Percentiles rank a stretch among this genome's conserved stretches.
phyloP scores from a whole-genome alignment of 331 rosid genomes.

The Cydonia oblonga region DNA sequence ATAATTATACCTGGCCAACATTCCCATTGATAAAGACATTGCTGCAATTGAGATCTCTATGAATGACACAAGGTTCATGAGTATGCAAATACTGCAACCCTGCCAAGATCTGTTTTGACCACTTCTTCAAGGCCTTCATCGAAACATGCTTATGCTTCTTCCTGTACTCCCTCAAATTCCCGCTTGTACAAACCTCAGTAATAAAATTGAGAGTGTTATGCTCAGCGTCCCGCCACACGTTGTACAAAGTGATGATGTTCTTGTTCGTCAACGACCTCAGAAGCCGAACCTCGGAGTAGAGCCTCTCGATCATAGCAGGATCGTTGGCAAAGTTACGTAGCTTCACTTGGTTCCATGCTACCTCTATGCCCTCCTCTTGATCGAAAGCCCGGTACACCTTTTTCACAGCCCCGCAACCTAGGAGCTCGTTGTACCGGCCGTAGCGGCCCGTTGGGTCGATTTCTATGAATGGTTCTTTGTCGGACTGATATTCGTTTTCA shows the following conservation, averaged over 20 bases:
- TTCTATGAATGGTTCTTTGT: conserved; percentile 50
- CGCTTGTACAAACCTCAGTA: conserved; percentile 73
- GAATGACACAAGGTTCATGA: conserved; percentile 70
- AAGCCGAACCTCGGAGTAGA: conserved; percentile 56
- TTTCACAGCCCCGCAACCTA: conserved; percentile 62
- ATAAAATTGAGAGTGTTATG: conserved; percentile 42
- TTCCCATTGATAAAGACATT: conserved; percentile 80
- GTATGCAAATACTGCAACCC: conserved; percentile 66
- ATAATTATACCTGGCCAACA: conserved; percentile 43
- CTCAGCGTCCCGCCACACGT: conserved; percentile 52
- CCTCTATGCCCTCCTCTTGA: conserved; percentile 76
- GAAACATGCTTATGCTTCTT: conserved; percentile 67
- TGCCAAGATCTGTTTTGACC: conserved; percentile 59
- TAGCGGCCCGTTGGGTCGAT: conserved; percentile 49
- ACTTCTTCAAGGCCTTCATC: conserved; percentile 59
- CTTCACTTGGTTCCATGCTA: conserved; percentile 80
- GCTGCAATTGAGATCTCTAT: conserved; percentile 81
- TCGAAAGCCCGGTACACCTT: conserved; percentile 77
- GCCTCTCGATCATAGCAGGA: conserved; percentile 49
- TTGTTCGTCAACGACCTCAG: conserved; percentile 32
- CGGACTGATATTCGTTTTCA: conserved; percentile 16
- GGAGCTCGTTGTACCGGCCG: conserved; percentile 49
- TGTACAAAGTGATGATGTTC: conserved; percentile 52
- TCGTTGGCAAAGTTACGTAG: conserved; percentile 41
- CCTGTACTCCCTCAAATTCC: conserved; percentile 59